Percentiles rank a stretch among this genome's conserved stretches.
Evolutionary conservation across 2,329 filamentous ascomycete species (phyloP).

Genomic region (Botrytis cinerea): DNA sequence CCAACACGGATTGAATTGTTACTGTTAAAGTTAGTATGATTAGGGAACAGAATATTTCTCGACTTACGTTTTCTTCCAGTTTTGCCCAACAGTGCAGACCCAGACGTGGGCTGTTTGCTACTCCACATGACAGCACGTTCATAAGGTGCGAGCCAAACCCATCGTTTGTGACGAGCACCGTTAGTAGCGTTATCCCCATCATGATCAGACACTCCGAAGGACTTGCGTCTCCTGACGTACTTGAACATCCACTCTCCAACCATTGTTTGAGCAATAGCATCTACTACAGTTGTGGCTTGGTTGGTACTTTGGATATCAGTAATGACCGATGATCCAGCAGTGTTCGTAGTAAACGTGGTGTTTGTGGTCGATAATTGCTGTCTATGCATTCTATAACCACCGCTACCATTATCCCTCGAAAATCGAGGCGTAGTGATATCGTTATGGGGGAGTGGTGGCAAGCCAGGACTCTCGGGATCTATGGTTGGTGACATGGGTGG

Average conservation of each 20-base stretch:
- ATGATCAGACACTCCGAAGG: slow-evolving; percentile 74
- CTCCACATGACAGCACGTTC: slow-evolving; percentile 97
- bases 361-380: slow-evolving; percentile 62
- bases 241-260: slow-evolving; percentile 98
- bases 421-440: slow-evolving; percentile 63
- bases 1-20: slow-evolving; percentile 90
- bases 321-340: slow-evolving; percentile 26
- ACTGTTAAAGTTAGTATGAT: slow-evolving; percentile 57
- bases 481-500: slow-evolving; percentile 68
- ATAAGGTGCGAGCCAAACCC: slow-evolving; percentile 98
- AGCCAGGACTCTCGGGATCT: slow-evolving; percentile 65
- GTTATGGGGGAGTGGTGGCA: slow-evolving; percentile 74
- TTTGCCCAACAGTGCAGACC: slow-evolving; percentile 88
- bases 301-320: slow-evolving; percentile 40
- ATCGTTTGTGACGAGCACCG: slow-evolving; percentile 83
- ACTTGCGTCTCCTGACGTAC: slow-evolving; percentile 83
- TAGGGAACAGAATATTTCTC: slow-evolving; percentile 23
- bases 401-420: slow-evolving; percentile 45
- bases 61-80: slow-evolving; percentile 88
- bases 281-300: slow-evolving; percentile 79
- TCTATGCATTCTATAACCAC: slow-evolving; percentile 51
- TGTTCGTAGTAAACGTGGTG: slow-evolving; percentile 45
- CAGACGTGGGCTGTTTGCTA: slow-evolving; percentile 90
- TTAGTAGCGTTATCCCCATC: slow-evolving; percentile 67
- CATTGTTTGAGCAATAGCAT: slow-evolving; percentile 98